Conservation (phyloP, 2,329 filamentous ascomycete species). For the Fusarium tricinctum region DNA sequence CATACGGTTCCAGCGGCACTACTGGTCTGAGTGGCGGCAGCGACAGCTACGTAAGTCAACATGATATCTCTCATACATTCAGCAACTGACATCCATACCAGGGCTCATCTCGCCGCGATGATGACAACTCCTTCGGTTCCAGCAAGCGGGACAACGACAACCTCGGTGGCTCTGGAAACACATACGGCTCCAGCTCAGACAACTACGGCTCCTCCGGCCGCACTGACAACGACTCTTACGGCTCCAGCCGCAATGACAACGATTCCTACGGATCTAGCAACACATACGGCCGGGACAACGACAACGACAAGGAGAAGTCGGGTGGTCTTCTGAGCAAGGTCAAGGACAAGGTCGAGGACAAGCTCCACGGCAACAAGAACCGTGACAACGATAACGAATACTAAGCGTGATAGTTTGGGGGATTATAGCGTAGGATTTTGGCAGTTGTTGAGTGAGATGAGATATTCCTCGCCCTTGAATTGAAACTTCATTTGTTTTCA, state of each 20-base stretch:
- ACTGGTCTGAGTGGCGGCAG: constrained; percentile 18
- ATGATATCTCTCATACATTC: too few relatives aligned
- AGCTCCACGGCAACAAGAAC: constrained; percentile 61
- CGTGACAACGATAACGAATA: constrained; percentile 47
- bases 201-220: constrained; percentile 8
- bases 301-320: constrained; percentile 32
- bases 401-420: constrained; percentile 13
- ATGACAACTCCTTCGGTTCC: constrained; percentile 16
- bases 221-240: constrained; percentile 10
- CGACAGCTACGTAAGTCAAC: constrained; percentile 19
- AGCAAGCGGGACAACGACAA: constrained; percentile 3
- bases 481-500: constrained; percentile 7
- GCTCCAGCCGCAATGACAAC: constrained; percentile 1
- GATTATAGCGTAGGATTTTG: constrained; percentile 18
- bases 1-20: constrained; percentile 14
- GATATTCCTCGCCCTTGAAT: constrained; percentile 21
- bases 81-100: background rate
- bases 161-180: constrained; percentile 1
- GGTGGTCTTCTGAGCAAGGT: constrained; percentile 69
- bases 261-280: constrained; percentile 19
- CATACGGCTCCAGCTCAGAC: constrained; percentile 13
- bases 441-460: constrained; percentile 11
- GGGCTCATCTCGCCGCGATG: constrained; percentile 30
- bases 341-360: constrained; percentile 69
- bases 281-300: constrained; percentile 19